Evolutionary conservation across 2,329 filamentous ascomycete genomes (phyloP), one percentile per base, ranked within the genome.

Genomic region (Didymella pinodella): DNA sequence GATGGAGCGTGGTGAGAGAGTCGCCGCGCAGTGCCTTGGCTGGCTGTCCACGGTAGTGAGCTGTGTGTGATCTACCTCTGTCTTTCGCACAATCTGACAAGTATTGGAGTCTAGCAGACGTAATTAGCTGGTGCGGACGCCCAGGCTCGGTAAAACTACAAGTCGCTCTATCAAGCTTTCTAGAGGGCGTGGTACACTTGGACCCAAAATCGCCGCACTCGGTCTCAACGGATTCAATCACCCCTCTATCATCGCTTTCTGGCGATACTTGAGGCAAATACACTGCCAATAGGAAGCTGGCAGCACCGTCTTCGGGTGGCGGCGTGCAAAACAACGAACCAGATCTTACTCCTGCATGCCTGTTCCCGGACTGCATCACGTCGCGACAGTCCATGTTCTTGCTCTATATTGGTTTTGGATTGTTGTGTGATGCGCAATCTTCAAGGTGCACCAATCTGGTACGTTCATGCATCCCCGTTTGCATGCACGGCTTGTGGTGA

Each of bases 1-100:
- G 16, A n/a, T 20, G 1, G 18, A 14, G 29, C 26, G 26, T 36
- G 18, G 53, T 56, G 53, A 56, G 53, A 56, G 53, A 56, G 40
- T 18, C 18, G 40, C 31, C 22, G 28, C 29, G 28, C 26, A 22
- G n/a, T 6, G 12, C 29, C 22, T 22, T 48, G 14, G 14, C 3
- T 11, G 5, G 41, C 3, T 29, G 31, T 41, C 12, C 11, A 12
- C 47, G 26, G 29, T 31, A 7, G 10, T 18, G 11, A 18, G n/a
- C 6, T 43, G 3, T 32, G 20, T 16, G 4, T 26, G 14, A 26
- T 28, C 4, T 44, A 6, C 12, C 18, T 22, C 10, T 7, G 14
- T 25, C 12, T 16, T 5, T 18, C 2, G 11, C 10, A 11, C 20
- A 5, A 1, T 41, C 11, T 14, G 20, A 11, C 18, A 25, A 14